Conservation (phyloP, 1,139 yeast genomes). For the Hyphopichia khmerensis region DNA sequence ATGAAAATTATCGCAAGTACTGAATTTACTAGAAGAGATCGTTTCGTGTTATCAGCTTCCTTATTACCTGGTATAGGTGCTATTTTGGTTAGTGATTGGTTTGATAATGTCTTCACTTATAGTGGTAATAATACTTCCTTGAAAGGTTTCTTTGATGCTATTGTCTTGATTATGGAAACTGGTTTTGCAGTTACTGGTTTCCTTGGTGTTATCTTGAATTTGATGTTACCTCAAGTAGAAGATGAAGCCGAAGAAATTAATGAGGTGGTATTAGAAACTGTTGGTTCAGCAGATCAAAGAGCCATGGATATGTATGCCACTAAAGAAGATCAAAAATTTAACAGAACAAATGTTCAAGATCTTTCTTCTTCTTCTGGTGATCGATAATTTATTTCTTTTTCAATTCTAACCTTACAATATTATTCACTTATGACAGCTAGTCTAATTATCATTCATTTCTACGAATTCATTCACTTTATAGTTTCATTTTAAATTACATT, state of each 20-base stretch:
- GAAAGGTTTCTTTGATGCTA: slow-evolving; percentile 75
- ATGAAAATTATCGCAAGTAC: slow-evolving; percentile 72
- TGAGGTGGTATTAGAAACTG: slow-evolving; percentile 45
- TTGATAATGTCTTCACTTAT: slow-evolving; percentile 72
- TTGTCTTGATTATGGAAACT: slow-evolving; percentile 79
- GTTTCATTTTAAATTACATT: not conserved
- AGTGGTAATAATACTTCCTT: slow-evolving; percentile 62
- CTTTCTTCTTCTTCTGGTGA: not conserved
- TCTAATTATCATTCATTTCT: not conserved
- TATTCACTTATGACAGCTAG: too few species aligned
- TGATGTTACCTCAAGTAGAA: slow-evolving; percentile 66
- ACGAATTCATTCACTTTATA: not conserved
- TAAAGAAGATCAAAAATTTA: slow-evolving; percentile 34
- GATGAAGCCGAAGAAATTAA: slow-evolving; percentile 60
- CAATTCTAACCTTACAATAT: too few species aligned
- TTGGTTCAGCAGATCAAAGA: slow-evolving; percentile 45
- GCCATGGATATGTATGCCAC: slow-evolving; percentile 37
- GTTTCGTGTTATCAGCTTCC: slow-evolving; percentile 78
- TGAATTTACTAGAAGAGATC: slow-evolving; percentile 82
- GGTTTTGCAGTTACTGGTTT: slow-evolving; percentile 85
- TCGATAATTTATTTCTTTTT: too few species aligned
- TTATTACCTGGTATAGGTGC: slow-evolving; percentile 80
- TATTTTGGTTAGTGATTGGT: slow-evolving; percentile 75
- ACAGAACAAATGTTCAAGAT: not conserved
- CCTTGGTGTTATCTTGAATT: slow-evolving; percentile 69